phyloP scores from a whole-genome alignment of 2,329 filamentous ascomycete genomes.

The Phialophora tarda region DNA sequence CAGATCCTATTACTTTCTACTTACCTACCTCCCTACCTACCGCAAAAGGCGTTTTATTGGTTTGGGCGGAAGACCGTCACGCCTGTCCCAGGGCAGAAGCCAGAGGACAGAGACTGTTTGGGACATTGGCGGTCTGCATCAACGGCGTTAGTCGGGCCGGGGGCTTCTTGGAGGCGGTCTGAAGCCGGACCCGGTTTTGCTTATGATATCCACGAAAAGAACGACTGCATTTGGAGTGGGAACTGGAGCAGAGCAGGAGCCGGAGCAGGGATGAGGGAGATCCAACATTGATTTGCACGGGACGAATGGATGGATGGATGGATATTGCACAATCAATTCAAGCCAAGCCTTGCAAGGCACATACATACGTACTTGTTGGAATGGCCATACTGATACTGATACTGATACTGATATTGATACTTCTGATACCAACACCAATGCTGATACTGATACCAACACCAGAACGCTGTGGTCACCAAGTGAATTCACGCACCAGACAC shows the following conservation, averaged over 20 bases:
- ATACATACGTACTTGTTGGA: background rate
- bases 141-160: conserved; percentile 1
- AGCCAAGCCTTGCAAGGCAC: background rate
- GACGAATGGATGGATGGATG: background rate
- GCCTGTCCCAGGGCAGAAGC: background rate
- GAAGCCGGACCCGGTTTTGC: conserved; percentile 28
- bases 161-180: background rate
- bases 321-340: background rate
- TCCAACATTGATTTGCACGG: background rate
- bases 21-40: background rate
- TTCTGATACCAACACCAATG: background rate
- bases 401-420: background rate
- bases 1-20: background rate
- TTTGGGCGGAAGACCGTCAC: background rate
- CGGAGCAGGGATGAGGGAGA: background rate
- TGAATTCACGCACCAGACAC: too few species aligned
- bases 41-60: background rate
- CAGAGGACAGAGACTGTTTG: background rate
- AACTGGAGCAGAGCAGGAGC: background rate
- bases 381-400: background rate
- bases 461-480: too few species aligned
- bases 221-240: conserved; percentile 13
- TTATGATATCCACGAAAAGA: conserved; percentile 26
- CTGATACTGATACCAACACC: too few species aligned
- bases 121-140: background rate